Percentiles rank a stretch among this genome's conserved stretches.
Evolutionary conservation across 2,329 filamentous ascomycete species (phyloP).

Genomic region (Arthrobotrys pseudoclavata): DNA sequence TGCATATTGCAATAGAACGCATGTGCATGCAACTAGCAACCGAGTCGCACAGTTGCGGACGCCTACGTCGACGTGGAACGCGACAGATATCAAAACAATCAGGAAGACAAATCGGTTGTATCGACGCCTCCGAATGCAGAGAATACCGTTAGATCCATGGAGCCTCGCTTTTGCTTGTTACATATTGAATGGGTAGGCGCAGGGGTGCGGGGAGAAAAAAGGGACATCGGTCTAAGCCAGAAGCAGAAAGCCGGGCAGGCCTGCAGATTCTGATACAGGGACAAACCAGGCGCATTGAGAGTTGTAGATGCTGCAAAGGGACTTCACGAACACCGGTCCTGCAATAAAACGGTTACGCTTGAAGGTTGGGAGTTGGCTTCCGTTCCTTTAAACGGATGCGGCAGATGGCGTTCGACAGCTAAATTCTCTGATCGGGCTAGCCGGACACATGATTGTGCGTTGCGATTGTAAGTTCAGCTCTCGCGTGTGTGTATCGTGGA

Average conservation of each 20-base stretch:
- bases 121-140: conserved; percentile 13
- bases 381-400: conserved; percentile 31
- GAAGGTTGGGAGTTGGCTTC: conserved; percentile 14
- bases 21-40: conserved; percentile 27
- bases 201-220: conserved; percentile 46
- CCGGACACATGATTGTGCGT: neutral
- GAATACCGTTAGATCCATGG: conserved; percentile 20
- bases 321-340: conserved; percentile 39
- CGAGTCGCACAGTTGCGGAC: conserved; percentile 24
- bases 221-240: conserved; percentile 42
- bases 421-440: conserved; percentile 1
- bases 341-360: conserved; percentile 36
- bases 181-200: conserved; percentile 55
- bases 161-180: conserved; percentile 39
- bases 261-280: conserved; percentile 60
- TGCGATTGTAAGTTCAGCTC: neutral
- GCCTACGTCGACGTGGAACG: conserved; percentile 20
- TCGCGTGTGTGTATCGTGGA: conserved; percentile 7
- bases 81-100: conserved; percentile 46
- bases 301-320: conserved; percentile 42
- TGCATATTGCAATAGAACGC: conserved; percentile 21
- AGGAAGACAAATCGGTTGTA: conserved; percentile 14
- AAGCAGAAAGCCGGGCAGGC: conserved; percentile 39
- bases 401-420: conserved; percentile 19
- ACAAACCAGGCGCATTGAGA: conserved; percentile 49